A percentile compares a stretch with the other conserved stretches of the same genome.
phyloP scores from a whole-genome alignment of 495 filamentous ascomycete genomes.

The Talaromyces adpressus region DNA sequence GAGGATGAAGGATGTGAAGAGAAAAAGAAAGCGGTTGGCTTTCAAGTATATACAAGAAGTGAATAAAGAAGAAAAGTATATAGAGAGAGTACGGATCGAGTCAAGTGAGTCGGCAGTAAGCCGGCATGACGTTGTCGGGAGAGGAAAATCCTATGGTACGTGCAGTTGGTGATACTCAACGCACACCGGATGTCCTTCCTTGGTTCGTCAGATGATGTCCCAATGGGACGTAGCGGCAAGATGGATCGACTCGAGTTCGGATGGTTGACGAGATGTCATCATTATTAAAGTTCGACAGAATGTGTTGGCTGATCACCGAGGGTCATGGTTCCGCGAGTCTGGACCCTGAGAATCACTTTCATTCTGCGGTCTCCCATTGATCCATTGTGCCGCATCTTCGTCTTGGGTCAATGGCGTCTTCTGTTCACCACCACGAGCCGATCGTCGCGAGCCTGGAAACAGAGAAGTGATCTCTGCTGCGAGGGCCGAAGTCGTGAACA shows the following conservation, averaged over 20 bases:
- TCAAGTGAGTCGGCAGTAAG: neutral
- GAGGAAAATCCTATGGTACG: neutral
- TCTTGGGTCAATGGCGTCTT: conserved; percentile 43
- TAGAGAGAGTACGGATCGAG: neutral
- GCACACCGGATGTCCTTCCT: neutral
- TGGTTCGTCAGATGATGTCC: neutral
- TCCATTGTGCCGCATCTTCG: conserved; percentile 59
- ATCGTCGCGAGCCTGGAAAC: conserved; percentile 28
- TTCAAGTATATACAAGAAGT: conserved; percentile 1
- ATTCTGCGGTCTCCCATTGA: conserved; percentile 50
- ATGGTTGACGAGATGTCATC: neutral
- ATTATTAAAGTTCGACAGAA: neutral
- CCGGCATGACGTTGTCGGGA: neutral
- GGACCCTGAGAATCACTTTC: conserved; percentile 36
- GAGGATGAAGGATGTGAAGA: neutral
- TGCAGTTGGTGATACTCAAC: neutral
- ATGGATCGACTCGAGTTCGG: neutral
- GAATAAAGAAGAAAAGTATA: neutral
- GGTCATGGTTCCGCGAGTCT: conserved; percentile 21
- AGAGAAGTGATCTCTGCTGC: conserved; percentile 54
- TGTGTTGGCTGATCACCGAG: neutral
- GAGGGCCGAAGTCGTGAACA: conserved; percentile 66
- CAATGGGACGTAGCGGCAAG: neutral
- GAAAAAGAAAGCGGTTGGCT: neutral
- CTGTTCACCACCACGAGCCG: conserved; percentile 29